phyloP scores from a whole-genome alignment of 2,329 filamentous ascomycete species.

The Scopulariopsis brevicaulis region DNA sequence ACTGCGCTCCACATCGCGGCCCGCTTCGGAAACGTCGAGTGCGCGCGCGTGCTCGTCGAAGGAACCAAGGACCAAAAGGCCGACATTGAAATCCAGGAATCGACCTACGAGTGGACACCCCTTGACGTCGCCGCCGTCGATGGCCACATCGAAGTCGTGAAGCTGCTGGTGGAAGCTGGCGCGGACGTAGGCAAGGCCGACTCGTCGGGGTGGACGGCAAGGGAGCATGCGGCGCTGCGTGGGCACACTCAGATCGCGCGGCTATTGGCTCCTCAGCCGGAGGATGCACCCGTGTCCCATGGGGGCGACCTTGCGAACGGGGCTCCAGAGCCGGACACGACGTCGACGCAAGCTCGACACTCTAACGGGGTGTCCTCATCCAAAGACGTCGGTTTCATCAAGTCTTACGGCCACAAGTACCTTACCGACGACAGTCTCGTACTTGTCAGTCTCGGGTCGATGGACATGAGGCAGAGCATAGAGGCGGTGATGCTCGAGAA shows the following conservation, averaged over 20 bases:
- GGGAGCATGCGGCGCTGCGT: slow-evolving; percentile 82
- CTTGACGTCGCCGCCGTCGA: slow-evolving; percentile 88
- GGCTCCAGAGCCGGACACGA: slow-evolving; percentile 25
- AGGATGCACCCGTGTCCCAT: slow-evolving; percentile 11
- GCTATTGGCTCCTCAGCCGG: slow-evolving; percentile 34
- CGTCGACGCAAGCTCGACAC: slow-evolving; percentile 50
- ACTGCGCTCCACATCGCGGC: slow-evolving; percentile 88
- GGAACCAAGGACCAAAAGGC: slow-evolving; percentile 61
- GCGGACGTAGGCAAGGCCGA: slow-evolving; percentile 66
- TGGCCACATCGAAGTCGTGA: slow-evolving; percentile 63
- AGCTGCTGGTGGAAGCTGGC: slow-evolving; percentile 67
- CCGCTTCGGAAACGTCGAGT: slow-evolving; percentile 74
- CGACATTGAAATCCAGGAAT: slow-evolving; percentile 67
- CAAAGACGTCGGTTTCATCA: slow-evolving; percentile 64
- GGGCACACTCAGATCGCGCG: slow-evolving; percentile 77
- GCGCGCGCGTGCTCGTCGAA: slow-evolving; percentile 63
- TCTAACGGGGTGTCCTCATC: slow-evolving; percentile 35
- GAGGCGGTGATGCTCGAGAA: slow-evolving; percentile 78
- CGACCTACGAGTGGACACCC: slow-evolving; percentile 89
- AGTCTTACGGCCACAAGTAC: slow-evolving; percentile 93
- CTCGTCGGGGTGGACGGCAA: slow-evolving; percentile 86
- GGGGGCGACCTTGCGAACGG: slow-evolving; percentile 10
- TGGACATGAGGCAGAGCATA: slow-evolving; percentile 78
- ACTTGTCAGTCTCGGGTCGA: slow-evolving; percentile 83
- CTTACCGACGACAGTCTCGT: slow-evolving; percentile 82